A percentile compares a stretch with the other conserved stretches of the same genome.
phyloP scores from a whole-genome alignment of 2,329 filamentous ascomycete genomes.

The Colletotrichum scovillei region DNA sequence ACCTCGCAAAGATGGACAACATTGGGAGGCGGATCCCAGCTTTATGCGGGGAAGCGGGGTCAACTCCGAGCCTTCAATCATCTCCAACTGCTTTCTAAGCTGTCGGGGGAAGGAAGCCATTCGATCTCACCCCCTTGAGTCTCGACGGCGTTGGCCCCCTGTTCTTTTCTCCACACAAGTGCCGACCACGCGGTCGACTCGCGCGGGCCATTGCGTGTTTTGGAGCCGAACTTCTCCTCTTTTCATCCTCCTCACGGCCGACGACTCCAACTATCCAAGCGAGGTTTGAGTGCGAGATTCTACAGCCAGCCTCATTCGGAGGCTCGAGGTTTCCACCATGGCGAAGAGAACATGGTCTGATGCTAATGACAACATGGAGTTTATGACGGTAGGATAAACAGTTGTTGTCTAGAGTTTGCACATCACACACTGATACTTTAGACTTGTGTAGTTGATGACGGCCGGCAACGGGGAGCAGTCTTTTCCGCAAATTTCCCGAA shows the following conservation, averaged over 20 bases:
- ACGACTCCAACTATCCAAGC: not conserved
- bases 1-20: not conserved
- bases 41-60: slow-evolving; percentile 19
- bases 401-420: not conserved
- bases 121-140: not conserved
- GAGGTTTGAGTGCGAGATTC: not conserved
- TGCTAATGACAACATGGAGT: slow-evolving; percentile 29
- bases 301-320: not conserved
- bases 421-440: not conserved
- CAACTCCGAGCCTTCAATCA: slow-evolving; percentile 12
- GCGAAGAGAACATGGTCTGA: slow-evolving; percentile 37
- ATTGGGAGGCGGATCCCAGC: not conserved
- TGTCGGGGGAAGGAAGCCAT: not conserved
- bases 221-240: slow-evolving; percentile 26
- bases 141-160: not conserved
- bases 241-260: slow-evolving; percentile 7
- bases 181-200: slow-evolving; percentile 18
- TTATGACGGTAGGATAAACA: slow-evolving; percentile 7
- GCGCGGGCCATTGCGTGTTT: not conserved
- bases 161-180: slow-evolving; percentile 22
- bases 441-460: slow-evolving; percentile 22
- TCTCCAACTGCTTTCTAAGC: slow-evolving; percentile 21
- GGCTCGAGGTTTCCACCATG: not conserved
- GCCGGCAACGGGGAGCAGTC: slow-evolving; percentile 30
- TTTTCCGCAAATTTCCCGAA: slow-evolving; percentile 49